Conservation (phyloP, 805 yeast species). For the Starmera amethionina region DNA sequence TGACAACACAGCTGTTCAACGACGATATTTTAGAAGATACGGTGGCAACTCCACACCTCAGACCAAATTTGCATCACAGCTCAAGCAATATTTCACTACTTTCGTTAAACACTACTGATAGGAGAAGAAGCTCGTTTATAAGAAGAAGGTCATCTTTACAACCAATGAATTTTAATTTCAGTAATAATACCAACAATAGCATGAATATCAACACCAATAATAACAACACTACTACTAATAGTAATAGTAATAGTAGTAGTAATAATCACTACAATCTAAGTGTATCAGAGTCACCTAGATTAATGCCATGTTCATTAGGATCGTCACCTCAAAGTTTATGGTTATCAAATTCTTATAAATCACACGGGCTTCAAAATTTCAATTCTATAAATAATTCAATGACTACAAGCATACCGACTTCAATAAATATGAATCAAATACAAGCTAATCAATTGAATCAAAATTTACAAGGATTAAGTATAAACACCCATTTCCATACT, state of each 20-base stretch:
- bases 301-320: slow-evolving; percentile 15
- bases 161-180: not conserved
- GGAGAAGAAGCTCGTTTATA: not conserved
- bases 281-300: slow-evolving; percentile 13
- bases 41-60: no score
- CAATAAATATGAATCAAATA: no score
- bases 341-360: slow-evolving; percentile 4
- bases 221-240: slow-evolving; percentile 3
- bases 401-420: no score
- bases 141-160: not conserved
- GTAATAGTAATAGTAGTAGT: not conserved
- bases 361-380: no score
- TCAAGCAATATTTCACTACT: not conserved
- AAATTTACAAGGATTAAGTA: no score
- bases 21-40: no score
- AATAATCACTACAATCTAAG: no score
- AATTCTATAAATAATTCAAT: no score
- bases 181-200: not conserved
- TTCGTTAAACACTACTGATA: not conserved
- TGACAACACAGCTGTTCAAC: no score
- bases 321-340: slow-evolving; percentile 14
- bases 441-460: no score
- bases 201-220: slow-evolving; percentile 1
- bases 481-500: no score
- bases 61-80: not conserved